Conservation (phyloP, 2,329 filamentous ascomycete genomes). For the Scopulariopsis brevicaulis region DNA sequence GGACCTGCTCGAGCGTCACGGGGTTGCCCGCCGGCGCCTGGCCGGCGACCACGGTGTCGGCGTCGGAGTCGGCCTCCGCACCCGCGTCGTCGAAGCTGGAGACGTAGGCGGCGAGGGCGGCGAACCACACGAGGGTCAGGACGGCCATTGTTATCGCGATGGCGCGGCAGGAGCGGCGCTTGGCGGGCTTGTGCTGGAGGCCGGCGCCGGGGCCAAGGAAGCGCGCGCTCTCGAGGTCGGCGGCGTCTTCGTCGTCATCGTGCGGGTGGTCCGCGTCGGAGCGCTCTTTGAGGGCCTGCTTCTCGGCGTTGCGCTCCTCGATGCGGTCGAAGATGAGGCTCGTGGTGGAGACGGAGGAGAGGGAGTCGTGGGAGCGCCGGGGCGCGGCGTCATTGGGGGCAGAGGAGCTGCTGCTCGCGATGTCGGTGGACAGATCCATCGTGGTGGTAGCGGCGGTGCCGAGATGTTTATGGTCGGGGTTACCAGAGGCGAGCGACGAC, state of each 20-base stretch:
- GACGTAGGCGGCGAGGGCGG: slow-evolving; percentile 57
- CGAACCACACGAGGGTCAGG: slow-evolving; percentile 56
- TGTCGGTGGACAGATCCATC: neutral
- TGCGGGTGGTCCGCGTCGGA: neutral
- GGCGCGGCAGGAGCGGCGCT: slow-evolving; percentile 51
- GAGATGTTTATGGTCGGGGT: neutral
- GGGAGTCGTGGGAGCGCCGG: slow-evolving; percentile 39
- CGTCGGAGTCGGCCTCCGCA: slow-evolving; percentile 49
- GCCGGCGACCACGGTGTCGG: slow-evolving; percentile 48
- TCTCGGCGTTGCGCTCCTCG: slow-evolving; percentile 36
- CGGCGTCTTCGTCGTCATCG: slow-evolving; percentile 3
- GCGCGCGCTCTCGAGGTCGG: slow-evolving; percentile 37
- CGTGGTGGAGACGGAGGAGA: slow-evolving; percentile 72
- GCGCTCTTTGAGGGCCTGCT: slow-evolving; percentile 13
- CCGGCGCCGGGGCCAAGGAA: slow-evolving; percentile 31
- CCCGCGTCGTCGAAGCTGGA: slow-evolving; percentile 54
- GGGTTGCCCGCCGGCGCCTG: slow-evolving; percentile 45
- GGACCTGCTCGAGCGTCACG: slow-evolving; percentile 61
- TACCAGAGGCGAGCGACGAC: neutral
- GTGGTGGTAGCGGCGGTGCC: neutral
- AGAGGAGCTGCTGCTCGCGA: neutral
- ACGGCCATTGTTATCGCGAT: slow-evolving; percentile 50
- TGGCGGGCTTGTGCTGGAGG: slow-evolving; percentile 42
- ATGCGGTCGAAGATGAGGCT: slow-evolving; percentile 74
- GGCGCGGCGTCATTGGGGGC: neutral